A percentile compares a stretch with the other conserved stretches of the same genome.
Conservation (phyloP, 2,329 filamentous ascomycete genomes). For the Colletotrichum echinochloae region DNA sequence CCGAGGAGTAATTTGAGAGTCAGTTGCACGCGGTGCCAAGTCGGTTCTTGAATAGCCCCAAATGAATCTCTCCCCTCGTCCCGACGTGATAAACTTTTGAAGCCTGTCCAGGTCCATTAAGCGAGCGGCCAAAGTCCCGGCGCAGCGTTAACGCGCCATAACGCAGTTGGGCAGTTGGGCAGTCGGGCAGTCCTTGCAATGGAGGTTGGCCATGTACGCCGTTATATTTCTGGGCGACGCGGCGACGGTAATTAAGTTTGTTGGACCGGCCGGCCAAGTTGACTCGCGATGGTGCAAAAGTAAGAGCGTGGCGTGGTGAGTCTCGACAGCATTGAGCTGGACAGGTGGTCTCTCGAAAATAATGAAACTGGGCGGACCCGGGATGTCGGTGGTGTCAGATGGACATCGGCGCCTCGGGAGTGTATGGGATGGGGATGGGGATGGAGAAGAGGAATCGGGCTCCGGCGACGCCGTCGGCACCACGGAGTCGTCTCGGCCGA, state of each 20-base stretch:
- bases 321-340: not conserved
- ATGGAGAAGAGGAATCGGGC: slow-evolving; percentile 8
- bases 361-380: not conserved
- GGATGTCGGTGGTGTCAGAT: not conserved
- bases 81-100: not conserved
- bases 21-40: not conserved
- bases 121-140: not conserved
- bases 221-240: not conserved
- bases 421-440: not conserved
- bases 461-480: slow-evolving; percentile 32
- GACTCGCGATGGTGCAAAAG: slow-evolving; percentile 13
- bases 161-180: not conserved
- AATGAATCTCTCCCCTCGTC: not conserved
- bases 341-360: not conserved
- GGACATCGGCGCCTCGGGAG: slow-evolving; percentile 14
- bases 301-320: not conserved
- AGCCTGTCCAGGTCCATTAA: not conserved
- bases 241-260: not conserved
- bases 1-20: slow-evolving; percentile 1
- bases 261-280: slow-evolving; percentile 7
- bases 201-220: slow-evolving; percentile 3
- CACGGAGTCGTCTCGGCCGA: slow-evolving; percentile 15
- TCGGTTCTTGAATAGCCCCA: not conserved
- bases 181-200: not conserved
- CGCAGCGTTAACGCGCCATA: not conserved